phyloP scores from a whole-genome alignment of 768 basidiomycete species.

The Naganishia vishniacii region DNA sequence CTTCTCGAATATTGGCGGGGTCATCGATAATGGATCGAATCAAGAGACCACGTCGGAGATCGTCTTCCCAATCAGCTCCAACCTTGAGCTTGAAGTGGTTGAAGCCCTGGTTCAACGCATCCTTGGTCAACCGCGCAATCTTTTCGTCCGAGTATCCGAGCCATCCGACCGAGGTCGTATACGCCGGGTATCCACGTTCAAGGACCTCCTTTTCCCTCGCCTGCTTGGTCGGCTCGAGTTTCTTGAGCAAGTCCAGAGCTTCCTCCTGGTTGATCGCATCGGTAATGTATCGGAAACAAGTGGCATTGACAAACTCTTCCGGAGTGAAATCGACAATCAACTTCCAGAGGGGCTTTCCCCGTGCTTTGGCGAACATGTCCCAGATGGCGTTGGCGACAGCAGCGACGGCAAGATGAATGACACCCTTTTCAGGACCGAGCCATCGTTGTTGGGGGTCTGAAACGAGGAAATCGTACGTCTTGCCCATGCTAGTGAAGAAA shows the following conservation, averaged over 20 bases:
- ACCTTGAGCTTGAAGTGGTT: conserved; percentile 99
- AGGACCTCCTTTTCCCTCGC: conserved; percentile 71
- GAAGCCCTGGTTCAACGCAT: conserved; percentile 80
- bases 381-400: conserved; percentile 89
- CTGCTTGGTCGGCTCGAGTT: conserved; percentile 67
- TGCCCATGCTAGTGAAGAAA: conserved; percentile 84
- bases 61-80: conserved; percentile 72
- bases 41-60: conserved; percentile 77
- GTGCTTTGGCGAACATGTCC: conserved; percentile 62
- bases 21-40: conserved; percentile 95
- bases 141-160: conserved; percentile 84
- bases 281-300: conserved; percentile 82
- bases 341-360: conserved; percentile 87
- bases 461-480: conserved; percentile 78
- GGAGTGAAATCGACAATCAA: conserved; percentile 79
- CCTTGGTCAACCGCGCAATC: conserved; percentile 74
- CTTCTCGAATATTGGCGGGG: conserved; percentile 69
- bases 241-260: conserved; percentile 73
- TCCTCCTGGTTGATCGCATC: conserved; percentile 89
- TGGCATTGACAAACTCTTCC: conserved; percentile 60
- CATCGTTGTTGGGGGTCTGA: conserved; percentile 87
- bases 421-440: conserved; percentile 94
- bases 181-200: conserved; percentile 76
- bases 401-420: conserved; percentile 81
- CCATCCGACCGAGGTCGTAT: conserved; percentile 91